Evolutionary conservation across 129 eudicot species (phyloP), one percentile per base, ranked within the genome.

Genomic region (Chrysanthemum makinoi): DNA sequence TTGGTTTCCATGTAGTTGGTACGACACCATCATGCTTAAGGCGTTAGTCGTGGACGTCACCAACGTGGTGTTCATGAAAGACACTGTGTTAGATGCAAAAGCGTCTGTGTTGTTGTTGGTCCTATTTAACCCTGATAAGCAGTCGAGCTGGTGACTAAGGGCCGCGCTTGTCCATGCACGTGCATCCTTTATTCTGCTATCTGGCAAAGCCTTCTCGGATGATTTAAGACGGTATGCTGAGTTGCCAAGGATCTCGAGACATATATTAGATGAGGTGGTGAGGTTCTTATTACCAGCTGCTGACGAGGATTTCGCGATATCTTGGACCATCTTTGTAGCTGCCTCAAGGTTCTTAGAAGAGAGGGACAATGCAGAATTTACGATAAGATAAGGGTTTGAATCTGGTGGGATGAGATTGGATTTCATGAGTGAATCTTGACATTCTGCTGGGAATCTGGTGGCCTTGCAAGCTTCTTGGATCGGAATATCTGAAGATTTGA

Each of bases 121-220:
- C 81, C 83, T 77, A 62, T 85, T 86, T 33, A 89, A 57, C 0
- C 73, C 88, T 0, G 95, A 89, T 96, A 91, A 89, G 70, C 96
- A 86, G 69, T 79, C 95, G 80, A 84, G 85, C 75, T 87, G 91
- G 86, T 89, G 89, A 4, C 76, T 86, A 65, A 89, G 24, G 12
- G 83, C 85, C 11, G 96, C 95, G 65, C 85, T 75, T 52, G 80
- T 72, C 96, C 96, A 92, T 1, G 98, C 95, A 0, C 98, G 86
- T 0, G 81, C 88, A 55, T 92, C 87, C 75, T 83, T 88, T 19
- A 55, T 64, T 68, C 33, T 67, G 65, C 90, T 85, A 62, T 86
- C 80, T 75, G 93, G 78, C 72, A 86, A n/a, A 2, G 75, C 88
- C 0, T 66, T 88, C 0, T 10, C 74, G 64, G 86, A 77, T 10